Conservation (phyloP, 2,329 filamentous ascomycete species). For the Venturia effusa region DNA sequence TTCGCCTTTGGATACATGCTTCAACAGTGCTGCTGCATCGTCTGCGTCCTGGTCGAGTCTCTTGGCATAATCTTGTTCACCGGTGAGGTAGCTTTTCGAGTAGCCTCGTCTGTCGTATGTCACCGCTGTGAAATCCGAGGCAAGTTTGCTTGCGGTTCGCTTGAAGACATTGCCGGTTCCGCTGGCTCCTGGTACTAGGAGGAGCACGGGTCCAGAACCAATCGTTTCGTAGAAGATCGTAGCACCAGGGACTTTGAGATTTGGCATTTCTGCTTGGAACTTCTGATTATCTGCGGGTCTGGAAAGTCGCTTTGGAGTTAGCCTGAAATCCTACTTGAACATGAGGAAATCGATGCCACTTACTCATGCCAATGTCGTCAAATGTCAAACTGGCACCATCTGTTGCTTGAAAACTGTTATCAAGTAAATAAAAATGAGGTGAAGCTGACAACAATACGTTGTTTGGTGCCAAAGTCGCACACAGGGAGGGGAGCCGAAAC, state of each 20-base stretch:
- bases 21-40: conserved; percentile 19
- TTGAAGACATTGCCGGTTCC: conserved; percentile 20
- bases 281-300: not conserved
- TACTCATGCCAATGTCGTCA: not conserved
- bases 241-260: conserved; percentile 19
- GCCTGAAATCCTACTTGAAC: not conserved
- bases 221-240: conserved; percentile 20
- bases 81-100: conserved; percentile 16
- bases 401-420: not conserved
- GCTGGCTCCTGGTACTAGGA: conserved; percentile 23
- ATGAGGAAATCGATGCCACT: not conserved
- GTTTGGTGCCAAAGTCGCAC: not conserved
- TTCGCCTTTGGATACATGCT: conserved; percentile 10
- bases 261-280: conserved; percentile 5
- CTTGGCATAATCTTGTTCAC: conserved; percentile 19
- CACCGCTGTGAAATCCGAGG: conserved; percentile 19
- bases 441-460: not conserved
- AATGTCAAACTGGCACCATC: not conserved
- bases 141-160: conserved; percentile 16
- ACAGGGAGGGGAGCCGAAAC: not conserved
- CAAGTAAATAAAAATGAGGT: no score
- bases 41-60: conserved; percentile 21
- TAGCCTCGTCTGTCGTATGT: conserved; percentile 22
- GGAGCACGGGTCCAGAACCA: conserved; percentile 21
- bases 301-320: not conserved